These are phyloP conservation scores for Diaporthe destruens DNA, from an alignment of 2,329 filamentous ascomycete species.

Conservation along the genomic window DNA sequence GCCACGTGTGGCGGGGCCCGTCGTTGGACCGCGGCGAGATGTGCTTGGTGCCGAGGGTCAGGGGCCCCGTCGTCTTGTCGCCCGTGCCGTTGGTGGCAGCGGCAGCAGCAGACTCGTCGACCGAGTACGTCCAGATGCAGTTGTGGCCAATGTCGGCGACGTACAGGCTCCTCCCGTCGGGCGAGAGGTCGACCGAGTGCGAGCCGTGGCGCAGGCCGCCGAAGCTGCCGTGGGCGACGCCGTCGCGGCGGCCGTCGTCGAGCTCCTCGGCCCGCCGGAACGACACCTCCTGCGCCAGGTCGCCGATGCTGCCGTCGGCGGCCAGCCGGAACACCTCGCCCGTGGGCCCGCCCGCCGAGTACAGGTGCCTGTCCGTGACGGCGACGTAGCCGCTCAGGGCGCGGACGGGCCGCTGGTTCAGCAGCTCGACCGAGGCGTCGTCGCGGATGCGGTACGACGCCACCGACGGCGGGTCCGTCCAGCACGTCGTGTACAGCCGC, in stretches of 20 bases:
- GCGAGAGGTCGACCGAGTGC: constrained; percentile 42
- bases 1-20: constrained; percentile 43
- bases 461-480: constrained; percentile 40
- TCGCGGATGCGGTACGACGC: constrained; percentile 40
- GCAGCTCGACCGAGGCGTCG: constrained; percentile 27
- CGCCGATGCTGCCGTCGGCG: constrained; percentile 39
- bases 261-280: constrained; percentile 40
- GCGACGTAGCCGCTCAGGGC: constrained; percentile 40
- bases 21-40: constrained; percentile 39
- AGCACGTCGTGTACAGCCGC: constrained; percentile 42
- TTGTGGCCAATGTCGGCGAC: constrained; percentile 44
- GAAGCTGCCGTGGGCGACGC: constrained; percentile 42
- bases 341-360: constrained; percentile 40
- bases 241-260: constrained; percentile 40
- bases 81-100: neutral
- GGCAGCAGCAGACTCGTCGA: constrained; percentile 24
- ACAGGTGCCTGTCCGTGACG: constrained; percentile 35
- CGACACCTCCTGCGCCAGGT: constrained; percentile 39
- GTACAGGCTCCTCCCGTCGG: constrained; percentile 42
- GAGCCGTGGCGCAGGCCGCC: constrained; percentile 43
- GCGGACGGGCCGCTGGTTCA: constrained; percentile 36
- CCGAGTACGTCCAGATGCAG: constrained; percentile 42
- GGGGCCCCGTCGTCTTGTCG: neutral
- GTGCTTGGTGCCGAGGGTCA: constrained; percentile 35
- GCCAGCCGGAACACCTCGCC: constrained; percentile 39